A percentile compares a stretch with the other conserved stretches of the same genome.
Evolutionary conservation across 108 stramenopile species (phyloP).

Genomic region (Cyclotella atomus): DNA sequence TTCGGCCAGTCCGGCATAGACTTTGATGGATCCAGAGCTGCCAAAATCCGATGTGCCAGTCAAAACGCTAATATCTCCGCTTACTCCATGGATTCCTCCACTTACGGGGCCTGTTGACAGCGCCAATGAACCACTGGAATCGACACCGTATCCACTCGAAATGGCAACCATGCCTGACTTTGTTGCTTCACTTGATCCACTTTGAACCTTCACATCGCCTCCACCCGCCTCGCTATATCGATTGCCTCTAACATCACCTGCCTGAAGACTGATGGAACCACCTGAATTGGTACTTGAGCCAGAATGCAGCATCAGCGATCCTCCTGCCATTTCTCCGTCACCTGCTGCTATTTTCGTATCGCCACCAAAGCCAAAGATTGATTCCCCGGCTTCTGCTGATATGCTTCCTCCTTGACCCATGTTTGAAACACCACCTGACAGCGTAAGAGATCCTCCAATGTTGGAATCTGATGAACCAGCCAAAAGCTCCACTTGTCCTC

Average conservation of each 20-base stretch:
- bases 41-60: not conserved
- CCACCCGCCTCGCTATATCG: not conserved
- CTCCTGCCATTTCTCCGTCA: slow-evolving; percentile 24
- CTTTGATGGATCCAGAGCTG: not conserved
- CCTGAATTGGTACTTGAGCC: slow-evolving; percentile 26
- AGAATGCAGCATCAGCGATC: slow-evolving; percentile 23
- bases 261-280: slow-evolving; percentile 16
- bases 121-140: not conserved
- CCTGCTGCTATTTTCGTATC: slow-evolving; percentile 14
- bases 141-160: slow-evolving; percentile 11
- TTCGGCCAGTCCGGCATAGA: not conserved
- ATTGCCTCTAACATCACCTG: slow-evolving; percentile 4
- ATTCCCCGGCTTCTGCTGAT: slow-evolving; percentile 5
- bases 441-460: slow-evolving; percentile 5
- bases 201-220: slow-evolving; percentile 15
- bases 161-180: slow-evolving; percentile 11
- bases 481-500: slow-evolving; percentile 12
- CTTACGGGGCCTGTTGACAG: slow-evolving; percentile 4
- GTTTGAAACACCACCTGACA: slow-evolving; percentile 7
- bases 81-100: not conserved
- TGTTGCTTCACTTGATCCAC: slow-evolving; percentile 22
- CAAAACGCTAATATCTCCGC: not conserved
- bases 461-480: slow-evolving; percentile 21
- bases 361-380: slow-evolving; percentile 6
- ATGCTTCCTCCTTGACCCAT: slow-evolving; percentile 9